Evolutionary conservation across 768 basidiomycete species (phyloP).

Genomic region (Galerina marginata): DNA sequence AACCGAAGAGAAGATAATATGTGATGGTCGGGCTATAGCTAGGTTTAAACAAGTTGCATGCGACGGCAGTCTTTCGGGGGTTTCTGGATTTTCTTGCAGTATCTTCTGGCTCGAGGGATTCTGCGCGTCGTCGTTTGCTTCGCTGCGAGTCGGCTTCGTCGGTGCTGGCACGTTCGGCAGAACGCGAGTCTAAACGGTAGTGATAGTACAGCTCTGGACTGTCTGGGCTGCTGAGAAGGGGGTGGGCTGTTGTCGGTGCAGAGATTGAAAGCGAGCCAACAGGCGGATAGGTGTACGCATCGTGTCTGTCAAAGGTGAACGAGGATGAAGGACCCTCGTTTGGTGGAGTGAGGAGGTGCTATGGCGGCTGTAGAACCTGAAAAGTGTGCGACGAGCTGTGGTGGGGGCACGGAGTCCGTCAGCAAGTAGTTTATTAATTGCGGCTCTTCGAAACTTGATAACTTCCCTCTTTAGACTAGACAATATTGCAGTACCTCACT

Average conservation of each 20-base stretch:
- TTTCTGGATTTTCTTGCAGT: constrained; percentile 33
- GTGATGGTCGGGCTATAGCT: constrained; percentile 15
- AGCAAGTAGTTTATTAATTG: too few relatives aligned
- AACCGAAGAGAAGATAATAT: constrained; percentile 9
- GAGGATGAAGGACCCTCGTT: constrained; percentile 9
- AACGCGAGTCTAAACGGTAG: constrained; percentile 18
- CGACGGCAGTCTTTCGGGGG: constrained; percentile 60
- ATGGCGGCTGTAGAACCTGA: constrained; percentile 6
- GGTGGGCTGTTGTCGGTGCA: constrained; percentile 17
- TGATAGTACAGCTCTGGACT: constrained; percentile 17
- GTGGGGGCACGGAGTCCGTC: neutral
- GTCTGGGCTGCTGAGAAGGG: constrained; percentile 8
- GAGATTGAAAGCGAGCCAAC: constrained; percentile 23
- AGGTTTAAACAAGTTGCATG: constrained; percentile 63
- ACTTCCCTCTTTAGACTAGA: too few relatives aligned
- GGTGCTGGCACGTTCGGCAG: constrained; percentile 29
- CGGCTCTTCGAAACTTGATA: too few relatives aligned
- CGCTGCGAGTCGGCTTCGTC: constrained; percentile 30
- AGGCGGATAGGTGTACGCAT: constrained; percentile 20
- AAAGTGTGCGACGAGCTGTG: neutral
- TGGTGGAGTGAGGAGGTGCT: constrained; percentile 10
- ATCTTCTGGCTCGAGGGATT: constrained; percentile 28
- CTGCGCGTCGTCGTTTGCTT: constrained; percentile 36
- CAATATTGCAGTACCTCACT: too few relatives aligned
- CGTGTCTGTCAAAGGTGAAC: constrained; percentile 20